Conservation (phyloP, 768 basidiomycete species). For the Leccinum longicurvipes region DNA sequence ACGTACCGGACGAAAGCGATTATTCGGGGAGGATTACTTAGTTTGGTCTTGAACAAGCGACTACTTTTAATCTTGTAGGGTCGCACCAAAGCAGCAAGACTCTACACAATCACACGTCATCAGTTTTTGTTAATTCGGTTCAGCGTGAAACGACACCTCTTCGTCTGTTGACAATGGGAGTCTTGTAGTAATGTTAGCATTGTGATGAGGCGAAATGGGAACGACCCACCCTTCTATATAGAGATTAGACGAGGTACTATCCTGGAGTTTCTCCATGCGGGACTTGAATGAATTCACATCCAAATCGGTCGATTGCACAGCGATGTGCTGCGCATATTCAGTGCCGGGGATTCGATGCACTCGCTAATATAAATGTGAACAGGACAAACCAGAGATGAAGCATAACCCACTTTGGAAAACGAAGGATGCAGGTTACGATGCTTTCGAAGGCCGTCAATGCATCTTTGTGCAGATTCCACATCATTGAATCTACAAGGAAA, state of each 20-base stretch:
- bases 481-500: constrained; percentile 54
- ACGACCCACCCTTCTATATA: constrained; percentile 69
- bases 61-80: constrained; percentile 73
- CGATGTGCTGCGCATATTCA: constrained; percentile 44
- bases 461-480: constrained; percentile 66
- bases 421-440: constrained; percentile 82
- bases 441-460: constrained; percentile 66
- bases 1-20: constrained; percentile 78
- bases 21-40: constrained; percentile 73
- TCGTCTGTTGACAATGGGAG: constrained; percentile 71
- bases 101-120: constrained; percentile 34
- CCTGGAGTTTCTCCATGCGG: constrained; percentile 74
- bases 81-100: constrained; percentile 59
- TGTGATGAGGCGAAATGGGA: background rate
- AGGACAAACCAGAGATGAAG: background rate
- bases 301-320: constrained; percentile 23
- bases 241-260: constrained; percentile 66
- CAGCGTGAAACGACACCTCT: constrained; percentile 35
- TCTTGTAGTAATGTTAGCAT: constrained; percentile 29
- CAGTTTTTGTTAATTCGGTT: background rate
- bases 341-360: constrained; percentile 85
- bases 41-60: constrained; percentile 74
- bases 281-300: constrained; percentile 58
- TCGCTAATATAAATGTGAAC: constrained; percentile 35
- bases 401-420: constrained; percentile 67